Base-by-base conservation (phyloP, 495 filamentous ascomycete species). In the Aspergillus incahuasiensis region DNA sequence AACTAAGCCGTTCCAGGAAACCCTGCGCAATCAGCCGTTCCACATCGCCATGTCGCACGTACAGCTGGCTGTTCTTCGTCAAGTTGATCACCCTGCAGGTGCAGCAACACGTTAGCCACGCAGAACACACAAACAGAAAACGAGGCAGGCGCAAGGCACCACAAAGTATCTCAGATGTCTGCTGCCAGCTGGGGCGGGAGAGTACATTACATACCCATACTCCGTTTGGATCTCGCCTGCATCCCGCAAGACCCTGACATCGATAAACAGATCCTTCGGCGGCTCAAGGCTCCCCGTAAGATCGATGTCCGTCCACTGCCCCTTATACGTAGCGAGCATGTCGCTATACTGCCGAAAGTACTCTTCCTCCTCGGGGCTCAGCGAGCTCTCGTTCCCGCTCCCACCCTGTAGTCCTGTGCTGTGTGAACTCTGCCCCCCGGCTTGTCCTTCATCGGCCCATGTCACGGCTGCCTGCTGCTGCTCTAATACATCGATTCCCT, bases 221-320 rank as follows among this genome's bases (percentile, higher is more conserved):
- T 99, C 95, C 11, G 95, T 99, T 74, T 99, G 94, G 58, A 99
- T 96, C 77, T 97, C 94, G 21, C 95, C 95, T 41, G 92, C 95
- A 76, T 99, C 94, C 67, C 94, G 96, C 58, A 99, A 71, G 49
- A 97, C 95, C 52, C 95, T 77, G 48, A 99, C 95, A 72, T 99
- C 95, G 68, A 99, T 95, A 67, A 99, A 99, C 48, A 99, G 73
- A 75, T 99, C 95, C 66, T 82, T 84, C 28, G 95, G 94, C 32
- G 95, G 95, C 66, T 97, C 92, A 68, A 99, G 78, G 59, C 88
- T 92, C 41, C 95, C 95, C 13, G 94, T 97, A 53, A 99, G 74
- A 71, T 99, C 95, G 50, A 99, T 86, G 71, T 99, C 95, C 20
- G 92, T 97, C 92, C 94, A 99, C 62, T 96, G 91, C 0, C 95